phyloP scores from a whole-genome alignment of 257 asterid genomes.

The Avicennia marina region DNA sequence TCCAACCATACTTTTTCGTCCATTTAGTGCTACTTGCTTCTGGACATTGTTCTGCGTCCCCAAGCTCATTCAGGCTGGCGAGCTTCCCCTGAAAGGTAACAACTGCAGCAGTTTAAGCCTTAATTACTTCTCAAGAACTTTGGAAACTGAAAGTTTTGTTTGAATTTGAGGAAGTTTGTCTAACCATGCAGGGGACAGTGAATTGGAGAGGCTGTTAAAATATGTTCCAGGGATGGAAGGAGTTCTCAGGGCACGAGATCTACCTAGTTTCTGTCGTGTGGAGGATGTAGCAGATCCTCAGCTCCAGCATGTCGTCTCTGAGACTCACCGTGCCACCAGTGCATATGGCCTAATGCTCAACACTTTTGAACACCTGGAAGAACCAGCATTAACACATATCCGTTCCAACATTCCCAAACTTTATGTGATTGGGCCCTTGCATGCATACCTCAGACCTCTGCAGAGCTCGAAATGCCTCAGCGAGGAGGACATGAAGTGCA shows the following conservation, averaged over 20 bases:
- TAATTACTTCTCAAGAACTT: neutral
- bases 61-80: slow-evolving; percentile 26
- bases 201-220: slow-evolving; percentile 17
- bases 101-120: neutral
- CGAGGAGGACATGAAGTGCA: slow-evolving; percentile 24
- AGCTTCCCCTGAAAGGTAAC: slow-evolving; percentile 24
- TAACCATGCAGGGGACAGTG: slow-evolving; percentile 15
- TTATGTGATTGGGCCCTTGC: slow-evolving; percentile 33
- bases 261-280: slow-evolving; percentile 25
- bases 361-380: slow-evolving; percentile 35
- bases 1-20: slow-evolving; percentile 21
- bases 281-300: neutral
- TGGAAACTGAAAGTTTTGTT: neutral
- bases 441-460: slow-evolving; percentile 16
- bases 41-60: slow-evolving; percentile 34
- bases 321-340: slow-evolving; percentile 14
- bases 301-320: slow-evolving; percentile 13
- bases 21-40: slow-evolving; percentile 27
- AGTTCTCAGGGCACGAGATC: slow-evolving; percentile 25
- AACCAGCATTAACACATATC: slow-evolving; percentile 20
- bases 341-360: slow-evolving; percentile 30
- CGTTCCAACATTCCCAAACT: slow-evolving; percentile 14
- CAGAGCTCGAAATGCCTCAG: neutral
- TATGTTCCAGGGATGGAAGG: slow-evolving; percentile 17
- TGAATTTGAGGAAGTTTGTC: neutral